Base-by-base conservation (phyloP, 768 basidiomycete genomes). In the Paxillus ammoniavirescens region DNA sequence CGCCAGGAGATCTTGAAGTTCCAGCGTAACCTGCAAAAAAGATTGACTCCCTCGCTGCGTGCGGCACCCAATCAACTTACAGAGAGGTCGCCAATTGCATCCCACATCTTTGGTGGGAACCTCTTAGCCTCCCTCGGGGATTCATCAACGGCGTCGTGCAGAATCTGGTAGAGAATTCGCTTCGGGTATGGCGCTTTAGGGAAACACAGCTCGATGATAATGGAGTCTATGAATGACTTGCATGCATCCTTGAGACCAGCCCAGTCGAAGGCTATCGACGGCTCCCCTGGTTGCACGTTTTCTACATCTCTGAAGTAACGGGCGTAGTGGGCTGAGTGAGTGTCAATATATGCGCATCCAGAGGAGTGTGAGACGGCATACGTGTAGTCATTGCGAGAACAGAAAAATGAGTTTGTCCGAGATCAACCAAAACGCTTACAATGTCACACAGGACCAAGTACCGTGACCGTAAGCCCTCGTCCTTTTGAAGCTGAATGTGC, bases 161-260 rank as follows among this genome's bases (percentile, higher is more conserved):
- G 75, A 26, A 89, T 78, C 52, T 82, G 77, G 60, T 82, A 83
- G 23, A 93, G 65, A 41, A 91, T 74, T 47, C 78, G 75, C 64
- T 80, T 82, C 5, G 89, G 86, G 68, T 88, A 89, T 0, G 76
- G 74, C 3, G 84, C 83, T 44, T 75, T 72, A 5, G 91, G 91
- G 57, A 93, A 85, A 61, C 86, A 89, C 6, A 93, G 70, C 64
- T 93, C 91, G 54, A 93, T 81, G 56, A 93, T 80, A 53, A 92
- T 87, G 0, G 89, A 90, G 67, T 92, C 91, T 46, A 92, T 69
- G 71, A 91, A 91, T 4, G 91, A 93, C 60, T 79, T 77, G 60
- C 87, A 82, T 18, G 85, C 84, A 30, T 76, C 75, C 59, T 82
- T 81, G 55, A 89, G 68, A 47, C 77, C 77, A 7, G 57, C 71